phyloP scores from a whole-genome alignment of 352 stramenopile species.

The Phytophthora podocarpi region DNA sequence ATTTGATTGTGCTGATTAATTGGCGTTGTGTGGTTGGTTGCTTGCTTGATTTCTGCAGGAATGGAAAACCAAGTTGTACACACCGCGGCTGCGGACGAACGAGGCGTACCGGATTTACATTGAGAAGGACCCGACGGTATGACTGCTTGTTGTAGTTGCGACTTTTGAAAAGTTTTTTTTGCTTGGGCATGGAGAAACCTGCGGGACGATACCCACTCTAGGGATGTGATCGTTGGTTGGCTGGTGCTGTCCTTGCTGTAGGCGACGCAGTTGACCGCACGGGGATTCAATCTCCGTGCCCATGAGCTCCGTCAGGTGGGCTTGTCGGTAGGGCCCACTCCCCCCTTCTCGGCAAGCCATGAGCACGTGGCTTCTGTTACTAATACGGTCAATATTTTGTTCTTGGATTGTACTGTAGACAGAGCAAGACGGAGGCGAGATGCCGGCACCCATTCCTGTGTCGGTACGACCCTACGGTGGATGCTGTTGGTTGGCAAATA shows the following conservation, averaged over 20 bases:
- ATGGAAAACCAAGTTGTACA: conserved; percentile 61
- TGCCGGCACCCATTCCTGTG: conserved; percentile 17
- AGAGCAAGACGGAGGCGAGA: conserved; percentile 23
- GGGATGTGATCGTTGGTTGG: conserved; percentile 30
- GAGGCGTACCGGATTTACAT: conserved; percentile 87
- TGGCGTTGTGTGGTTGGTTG: background rate
- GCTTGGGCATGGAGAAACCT: conserved; percentile 21
- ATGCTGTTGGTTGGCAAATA: background rate
- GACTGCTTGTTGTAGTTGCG: conserved; percentile 14
- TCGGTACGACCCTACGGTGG: conserved; percentile 16
- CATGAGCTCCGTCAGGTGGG: conserved; percentile 35
- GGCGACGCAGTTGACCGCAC: conserved; percentile 41
- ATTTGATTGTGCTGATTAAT: background rate
- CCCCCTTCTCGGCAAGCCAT: conserved; percentile 25
- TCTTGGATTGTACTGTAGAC: conserved; percentile 5
- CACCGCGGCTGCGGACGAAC: conserved; percentile 62
- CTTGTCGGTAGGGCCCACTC: conserved; percentile 37
- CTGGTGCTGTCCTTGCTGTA: conserved; percentile 39
- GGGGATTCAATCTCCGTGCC: conserved; percentile 32
- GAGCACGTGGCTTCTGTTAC: background rate
- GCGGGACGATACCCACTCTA: conserved; percentile 33
- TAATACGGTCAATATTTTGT: background rate
- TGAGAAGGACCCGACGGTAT: conserved; percentile 73
- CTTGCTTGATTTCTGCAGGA: conserved; percentile 17
- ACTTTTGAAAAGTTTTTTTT: conserved; percentile 1